Percentiles rank a stretch among this genome's conserved stretches.
Evolutionary conservation across 139 green algal species (phyloP).

Genomic region (Astrephomene gubernaculifera): DNA sequence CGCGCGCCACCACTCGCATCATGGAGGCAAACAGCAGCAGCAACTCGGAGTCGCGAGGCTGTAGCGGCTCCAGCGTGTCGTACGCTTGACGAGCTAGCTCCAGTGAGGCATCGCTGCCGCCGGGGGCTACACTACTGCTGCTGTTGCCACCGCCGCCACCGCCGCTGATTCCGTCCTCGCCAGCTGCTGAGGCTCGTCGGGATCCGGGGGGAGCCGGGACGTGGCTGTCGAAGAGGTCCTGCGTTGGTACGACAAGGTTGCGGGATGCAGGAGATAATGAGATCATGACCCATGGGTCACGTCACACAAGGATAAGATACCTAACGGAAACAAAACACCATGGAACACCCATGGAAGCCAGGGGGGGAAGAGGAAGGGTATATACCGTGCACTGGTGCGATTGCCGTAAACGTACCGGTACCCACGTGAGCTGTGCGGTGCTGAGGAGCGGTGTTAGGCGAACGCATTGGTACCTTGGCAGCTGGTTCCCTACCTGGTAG

Average conservation of each 20-base stretch:
- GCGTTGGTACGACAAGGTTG: no score
- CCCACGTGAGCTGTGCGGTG: no score
- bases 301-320: no score
- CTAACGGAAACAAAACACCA: no score
- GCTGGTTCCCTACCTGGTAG: conserved; percentile 31
- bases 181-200: neutral
- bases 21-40: conserved; percentile 59
- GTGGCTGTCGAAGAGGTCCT: conserved; percentile 14
- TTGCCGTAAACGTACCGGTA: no score
- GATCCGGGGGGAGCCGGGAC: neutral
- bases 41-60: conserved; percentile 60
- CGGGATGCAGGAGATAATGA: no score
- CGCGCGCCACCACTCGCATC: conserved; percentile 47
- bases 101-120: neutral
- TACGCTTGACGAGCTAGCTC: conserved; percentile 7
- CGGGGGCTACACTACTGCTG: neutral
- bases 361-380: no score
- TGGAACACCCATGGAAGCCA: no score
- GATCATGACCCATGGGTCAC: no score
- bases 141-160: neutral
- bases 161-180: neutral
- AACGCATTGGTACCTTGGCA: no score
- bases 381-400: no score
- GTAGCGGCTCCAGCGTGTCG: conserved; percentile 45
- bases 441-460: no score